A percentile compares a stretch with the other conserved stretches of the same genome.
These are phyloP conservation scores for Lentinula edodes DNA, from an alignment of 768 basidiomycete genomes.

Conservation along the genomic window DNA sequence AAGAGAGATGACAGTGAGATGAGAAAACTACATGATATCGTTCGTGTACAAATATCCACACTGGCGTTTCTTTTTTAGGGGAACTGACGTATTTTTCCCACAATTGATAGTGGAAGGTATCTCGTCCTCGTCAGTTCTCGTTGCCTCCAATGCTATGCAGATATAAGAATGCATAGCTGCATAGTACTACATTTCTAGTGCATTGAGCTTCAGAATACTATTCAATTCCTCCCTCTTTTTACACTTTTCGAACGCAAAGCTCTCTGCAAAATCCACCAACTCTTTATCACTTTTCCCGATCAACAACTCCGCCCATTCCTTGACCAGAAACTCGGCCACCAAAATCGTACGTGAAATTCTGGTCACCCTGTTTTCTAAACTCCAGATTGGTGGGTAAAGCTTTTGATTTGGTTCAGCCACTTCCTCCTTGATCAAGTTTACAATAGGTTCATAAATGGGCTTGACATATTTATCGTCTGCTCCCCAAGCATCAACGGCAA, in stretches of 20 bases:
- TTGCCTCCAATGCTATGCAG: neutral
- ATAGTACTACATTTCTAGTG: constrained; percentile 6
- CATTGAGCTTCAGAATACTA: constrained; percentile 21
- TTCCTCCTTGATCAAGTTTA: constrained; percentile 37
- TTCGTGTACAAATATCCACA: no score
- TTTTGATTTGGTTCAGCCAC: constrained; percentile 32
- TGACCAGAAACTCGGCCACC: constrained; percentile 44
- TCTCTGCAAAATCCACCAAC: constrained; percentile 49
- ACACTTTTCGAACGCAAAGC: constrained; percentile 53
- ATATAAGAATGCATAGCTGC: no score
- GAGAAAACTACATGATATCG: neutral
- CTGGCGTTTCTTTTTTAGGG: neutral
- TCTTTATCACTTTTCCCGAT: constrained; percentile 36
- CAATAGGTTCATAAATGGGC: constrained; percentile 42
- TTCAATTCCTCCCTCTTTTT: constrained; percentile 43
- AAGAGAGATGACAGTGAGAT: neutral
- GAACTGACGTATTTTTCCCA: neutral
- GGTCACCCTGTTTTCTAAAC: constrained; percentile 29
- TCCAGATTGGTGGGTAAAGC: constrained; percentile 46
- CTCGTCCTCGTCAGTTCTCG: neutral
- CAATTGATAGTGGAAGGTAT: neutral
- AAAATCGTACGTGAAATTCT: constrained; percentile 45
- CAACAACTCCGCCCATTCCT: constrained; percentile 48
- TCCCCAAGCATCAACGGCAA: constrained; percentile 57
- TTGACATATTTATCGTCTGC: constrained; percentile 36